Conservation (phyloP, 2,329 filamentous ascomycete genomes). For the Phyllosticta paracitricarpa region DNA sequence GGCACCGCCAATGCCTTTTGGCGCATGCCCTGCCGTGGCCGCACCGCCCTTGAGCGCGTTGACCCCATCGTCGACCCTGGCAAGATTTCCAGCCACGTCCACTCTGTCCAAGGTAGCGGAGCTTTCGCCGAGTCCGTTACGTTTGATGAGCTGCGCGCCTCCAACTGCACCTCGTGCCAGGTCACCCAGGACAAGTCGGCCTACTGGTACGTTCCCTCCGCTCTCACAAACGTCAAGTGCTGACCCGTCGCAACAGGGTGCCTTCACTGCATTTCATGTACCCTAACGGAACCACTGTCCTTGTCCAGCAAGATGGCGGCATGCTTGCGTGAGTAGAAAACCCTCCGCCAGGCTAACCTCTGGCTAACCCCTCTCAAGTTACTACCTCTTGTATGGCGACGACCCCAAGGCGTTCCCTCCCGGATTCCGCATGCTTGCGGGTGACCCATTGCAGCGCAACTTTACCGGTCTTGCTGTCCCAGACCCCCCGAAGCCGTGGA, state of each 20-base stretch:
- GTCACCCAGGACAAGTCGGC: conserved; percentile 58
- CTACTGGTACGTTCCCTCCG: conserved; percentile 48
- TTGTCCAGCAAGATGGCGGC: conserved; percentile 49
- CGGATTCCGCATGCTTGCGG: conserved; percentile 62
- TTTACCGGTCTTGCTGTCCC: conserved; percentile 46
- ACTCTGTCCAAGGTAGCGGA: conserved; percentile 58
- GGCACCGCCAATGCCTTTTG: conserved; percentile 53
- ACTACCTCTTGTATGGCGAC: conserved; percentile 72
- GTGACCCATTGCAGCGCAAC: conserved; percentile 49
- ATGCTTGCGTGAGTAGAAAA: conserved; percentile 18
- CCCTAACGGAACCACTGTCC: conserved; percentile 52
- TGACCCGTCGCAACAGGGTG: conserved; percentile 30
- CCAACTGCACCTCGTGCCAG: conserved; percentile 61
- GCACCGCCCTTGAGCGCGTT: conserved; percentile 49
- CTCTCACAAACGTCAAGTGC: not conserved
- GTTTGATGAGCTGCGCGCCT: conserved; percentile 50
- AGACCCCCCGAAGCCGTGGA: conserved; percentile 66
- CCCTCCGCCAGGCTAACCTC: conserved; percentile 22
- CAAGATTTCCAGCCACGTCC: conserved; percentile 47
- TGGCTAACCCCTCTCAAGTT: conserved; percentile 37
- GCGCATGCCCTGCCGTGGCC: conserved; percentile 56
- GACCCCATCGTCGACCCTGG: conserved; percentile 60
- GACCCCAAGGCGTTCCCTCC: conserved; percentile 61
- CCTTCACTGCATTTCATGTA: conserved; percentile 61
- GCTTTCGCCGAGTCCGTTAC: conserved; percentile 53